A percentile compares a stretch with the other conserved stretches of the same genome.
These are phyloP conservation scores for Triglochin maritima DNA, from an alignment of 106 monocot genomes.

Conservation along the genomic window DNA sequence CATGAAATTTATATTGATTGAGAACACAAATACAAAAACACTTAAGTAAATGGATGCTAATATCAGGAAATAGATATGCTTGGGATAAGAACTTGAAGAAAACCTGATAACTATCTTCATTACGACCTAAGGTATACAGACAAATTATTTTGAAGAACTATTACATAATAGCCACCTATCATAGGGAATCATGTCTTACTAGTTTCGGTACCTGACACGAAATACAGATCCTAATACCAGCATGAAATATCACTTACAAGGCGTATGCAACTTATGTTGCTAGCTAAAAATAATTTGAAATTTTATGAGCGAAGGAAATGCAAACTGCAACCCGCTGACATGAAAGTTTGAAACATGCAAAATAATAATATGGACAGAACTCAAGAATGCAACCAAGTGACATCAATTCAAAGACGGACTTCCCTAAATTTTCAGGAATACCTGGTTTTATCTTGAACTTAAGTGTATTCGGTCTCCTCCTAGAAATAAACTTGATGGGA, in stretches of 20 bases:
- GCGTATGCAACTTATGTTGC: background rate
- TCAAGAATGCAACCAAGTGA: background rate
- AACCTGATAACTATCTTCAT: background rate
- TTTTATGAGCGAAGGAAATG: background rate
- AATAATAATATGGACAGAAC: background rate
- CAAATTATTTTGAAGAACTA: no score
- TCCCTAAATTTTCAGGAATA: conserved; percentile 9
- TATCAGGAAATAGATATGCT: no score
- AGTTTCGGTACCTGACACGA: background rate
- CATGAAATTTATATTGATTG: no score
- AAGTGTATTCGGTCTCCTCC: conserved; percentile 59
- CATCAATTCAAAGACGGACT: background rate
- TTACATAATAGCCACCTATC: no score
- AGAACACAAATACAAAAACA: no score
- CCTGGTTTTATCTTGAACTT: conserved; percentile 99
- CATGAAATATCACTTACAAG: background rate
- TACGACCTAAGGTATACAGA: no score
- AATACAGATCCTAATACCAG: background rate
- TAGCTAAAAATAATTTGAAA: background rate
- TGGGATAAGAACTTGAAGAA: background rate
- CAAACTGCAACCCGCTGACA: background rate
- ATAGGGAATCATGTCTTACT: no score
- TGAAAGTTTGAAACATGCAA: background rate
- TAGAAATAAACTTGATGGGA: conserved; percentile 91
- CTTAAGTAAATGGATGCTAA: no score